Conservation (phyloP, 2,329 filamentous ascomycete genomes). For the Aspergillus fumigatiaffinis region DNA sequence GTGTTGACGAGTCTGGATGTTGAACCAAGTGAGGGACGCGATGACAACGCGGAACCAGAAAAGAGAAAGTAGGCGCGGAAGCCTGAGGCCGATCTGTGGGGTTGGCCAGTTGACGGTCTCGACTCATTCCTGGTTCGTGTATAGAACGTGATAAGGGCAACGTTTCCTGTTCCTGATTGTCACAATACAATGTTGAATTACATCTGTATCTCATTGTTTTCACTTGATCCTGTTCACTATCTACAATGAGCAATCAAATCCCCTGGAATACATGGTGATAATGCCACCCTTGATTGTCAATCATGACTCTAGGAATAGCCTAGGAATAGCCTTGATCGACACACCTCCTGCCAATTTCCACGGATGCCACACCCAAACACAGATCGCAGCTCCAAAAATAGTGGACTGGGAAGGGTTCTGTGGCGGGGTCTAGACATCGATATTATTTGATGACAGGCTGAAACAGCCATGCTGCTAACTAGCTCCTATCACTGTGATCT, state of each 20-base stretch:
- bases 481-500: neutral
- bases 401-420: neutral
- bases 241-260: no score
- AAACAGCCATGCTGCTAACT: neutral
- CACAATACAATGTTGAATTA: no score
- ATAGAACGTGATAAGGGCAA: neutral
- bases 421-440: conserved; percentile 6
- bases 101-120: neutral
- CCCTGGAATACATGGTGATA: no score
- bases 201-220: neutral
- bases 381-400: conserved; percentile 9
- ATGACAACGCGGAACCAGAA: neutral
- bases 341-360: conserved; percentile 1
- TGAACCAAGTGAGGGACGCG: neutral
- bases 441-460: neutral
- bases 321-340: conserved; percentile 1
- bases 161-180: neutral
- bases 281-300: neutral
- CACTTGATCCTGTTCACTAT: neutral
- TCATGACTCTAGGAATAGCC: neutral
- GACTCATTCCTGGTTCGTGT: neutral
- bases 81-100: neutral
- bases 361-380: neutral
- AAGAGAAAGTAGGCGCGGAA: neutral
- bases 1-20: neutral